Base-by-base conservation (phyloP, 352 stramenopile genomes). In the Phytophthora citricola region DNA sequence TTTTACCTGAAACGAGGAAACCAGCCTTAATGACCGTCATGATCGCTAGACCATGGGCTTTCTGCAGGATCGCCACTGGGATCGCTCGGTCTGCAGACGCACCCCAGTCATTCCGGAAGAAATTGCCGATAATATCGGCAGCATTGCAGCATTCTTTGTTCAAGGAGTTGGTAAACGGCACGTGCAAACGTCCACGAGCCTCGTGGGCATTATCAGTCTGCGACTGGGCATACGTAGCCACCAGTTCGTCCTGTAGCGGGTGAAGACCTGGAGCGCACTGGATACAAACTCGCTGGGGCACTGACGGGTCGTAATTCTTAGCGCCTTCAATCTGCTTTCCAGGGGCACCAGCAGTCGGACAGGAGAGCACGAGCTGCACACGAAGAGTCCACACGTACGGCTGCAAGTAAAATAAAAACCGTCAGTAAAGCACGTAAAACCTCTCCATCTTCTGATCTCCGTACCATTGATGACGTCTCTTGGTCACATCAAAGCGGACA, bases 81-180 rank as follows among this genome's bases (percentile, higher is more conserved):
- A 89, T 82, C 5, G 65, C 34, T 5, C 79, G 73, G 24, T 88
- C 80, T 11, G 69, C 69, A 0, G 78, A 74, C 4, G 75, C 60
- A 2, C 80, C 80, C 80, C 73, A 86, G 34, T 85, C 76, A 36
- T 84, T 76, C 12, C 78, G 68, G 61, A 87, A 87, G 26, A 89
- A 89, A 51, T 89, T 89, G 46, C 76, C 76, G 47, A 89, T 78
- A 50, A 87, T 87, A 64, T 89, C 78, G 1, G 78, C 80, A 12
- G 80, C 80, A 20, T 85, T 85, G 43, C 63, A 67, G 41, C 80
- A 89, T 34, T 89, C 80, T 40, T 87, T 89, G 46, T 77, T 69
- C 14, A 89, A 52, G 1, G 69, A 81, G 24, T 11, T 75, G 6
- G 73, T 78, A 55, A 77, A 89, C 4, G 80, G 80, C 6, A 77